A percentile compares a stretch with the other conserved stretches of the same genome.
Evolutionary conservation across 495 filamentous ascomycete species (phyloP).

Genomic region (Daldinia concentrica): DNA sequence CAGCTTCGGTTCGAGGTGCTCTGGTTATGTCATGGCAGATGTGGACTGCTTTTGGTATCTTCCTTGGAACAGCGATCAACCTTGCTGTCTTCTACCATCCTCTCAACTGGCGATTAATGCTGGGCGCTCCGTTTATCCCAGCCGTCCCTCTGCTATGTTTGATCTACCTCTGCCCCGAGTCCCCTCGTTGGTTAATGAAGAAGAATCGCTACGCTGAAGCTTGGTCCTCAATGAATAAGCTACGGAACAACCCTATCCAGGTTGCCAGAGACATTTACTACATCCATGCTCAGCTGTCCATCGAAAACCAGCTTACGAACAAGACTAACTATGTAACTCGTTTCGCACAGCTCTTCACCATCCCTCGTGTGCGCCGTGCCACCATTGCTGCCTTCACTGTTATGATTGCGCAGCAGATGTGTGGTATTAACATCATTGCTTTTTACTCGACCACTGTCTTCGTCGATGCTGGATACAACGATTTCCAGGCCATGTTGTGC

Average conservation of each 20-base stretch:
- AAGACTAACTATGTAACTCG: slow-evolving; percentile 59
- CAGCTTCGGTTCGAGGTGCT: slow-evolving; percentile 76
- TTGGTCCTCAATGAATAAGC: slow-evolving; percentile 65
- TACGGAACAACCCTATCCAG: slow-evolving; percentile 72
- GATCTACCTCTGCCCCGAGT: slow-evolving; percentile 79
- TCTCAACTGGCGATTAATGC: slow-evolving; percentile 75
- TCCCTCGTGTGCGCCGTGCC: slow-evolving; percentile 69
- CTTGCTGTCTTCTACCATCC: slow-evolving; percentile 67
- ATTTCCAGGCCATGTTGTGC: slow-evolving; percentile 69
- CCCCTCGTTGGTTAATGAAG: slow-evolving; percentile 70
- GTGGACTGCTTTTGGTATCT: slow-evolving; percentile 86
- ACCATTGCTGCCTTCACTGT: slow-evolving; percentile 69
- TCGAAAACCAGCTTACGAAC: slow-evolving; percentile 51
- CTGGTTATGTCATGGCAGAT: slow-evolving; percentile 90
- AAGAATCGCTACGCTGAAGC: slow-evolving; percentile 71
- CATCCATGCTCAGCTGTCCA: slow-evolving; percentile 67
- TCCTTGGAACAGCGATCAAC: slow-evolving; percentile 76
- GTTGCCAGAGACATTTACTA: slow-evolving; percentile 81
- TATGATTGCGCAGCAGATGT: slow-evolving; percentile 88
- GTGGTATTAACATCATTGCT: slow-evolving; percentile 85
- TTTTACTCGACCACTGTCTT: slow-evolving; percentile 87
- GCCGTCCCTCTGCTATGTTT: slow-evolving; percentile 71
- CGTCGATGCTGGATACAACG: slow-evolving; percentile 64
- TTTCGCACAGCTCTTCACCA: slow-evolving; percentile 66
- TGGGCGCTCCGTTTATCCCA: slow-evolving; percentile 82